A percentile compares a stretch with the other conserved stretches of the same genome.
phyloP scores from a whole-genome alignment of 805 yeast species.

The Yarrowia sp. region DNA sequence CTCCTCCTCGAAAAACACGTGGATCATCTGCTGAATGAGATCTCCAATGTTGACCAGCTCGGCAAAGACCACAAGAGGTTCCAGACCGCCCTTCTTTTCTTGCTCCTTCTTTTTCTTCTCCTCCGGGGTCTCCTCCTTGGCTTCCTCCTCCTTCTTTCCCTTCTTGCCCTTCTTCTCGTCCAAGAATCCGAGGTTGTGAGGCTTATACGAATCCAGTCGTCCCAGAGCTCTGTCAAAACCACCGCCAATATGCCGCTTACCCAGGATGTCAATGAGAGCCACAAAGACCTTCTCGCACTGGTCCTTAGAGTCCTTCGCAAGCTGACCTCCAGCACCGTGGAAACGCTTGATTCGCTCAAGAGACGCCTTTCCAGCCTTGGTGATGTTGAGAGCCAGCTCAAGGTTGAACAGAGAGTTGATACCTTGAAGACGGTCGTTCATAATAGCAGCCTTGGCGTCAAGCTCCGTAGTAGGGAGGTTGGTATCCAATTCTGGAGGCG shows the following conservation, averaged over 20 bases:
- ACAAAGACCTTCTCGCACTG: constrained; percentile 67
- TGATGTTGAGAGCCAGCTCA: constrained; percentile 68
- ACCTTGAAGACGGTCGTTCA: constrained; percentile 70
- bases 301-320: constrained; percentile 42
- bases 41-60: constrained; percentile 93
- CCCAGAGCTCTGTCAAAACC: constrained; percentile 82
- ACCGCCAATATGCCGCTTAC: constrained; percentile 70
- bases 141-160: constrained; percentile 26
- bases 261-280: constrained; percentile 58
- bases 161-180: constrained; percentile 12
- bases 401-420: constrained; percentile 75
- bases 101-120: constrained; percentile 10
- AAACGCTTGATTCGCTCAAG: constrained; percentile 59
- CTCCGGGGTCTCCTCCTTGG: not conserved
- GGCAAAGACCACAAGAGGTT: constrained; percentile 81
- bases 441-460: constrained; percentile 76
- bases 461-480: constrained; percentile 54
- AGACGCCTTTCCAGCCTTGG: constrained; percentile 65
- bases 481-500: constrained; percentile 29
- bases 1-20: constrained; percentile 86
- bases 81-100: constrained; percentile 42
- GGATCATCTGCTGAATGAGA: constrained; percentile 85
- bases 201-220: constrained; percentile 69
- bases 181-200: constrained; percentile 39
- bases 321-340: constrained; percentile 38